These are phyloP conservation scores for Penicillium riverlandense DNA, from an alignment of 495 filamentous ascomycete genomes.

Conservation along the genomic window DNA sequence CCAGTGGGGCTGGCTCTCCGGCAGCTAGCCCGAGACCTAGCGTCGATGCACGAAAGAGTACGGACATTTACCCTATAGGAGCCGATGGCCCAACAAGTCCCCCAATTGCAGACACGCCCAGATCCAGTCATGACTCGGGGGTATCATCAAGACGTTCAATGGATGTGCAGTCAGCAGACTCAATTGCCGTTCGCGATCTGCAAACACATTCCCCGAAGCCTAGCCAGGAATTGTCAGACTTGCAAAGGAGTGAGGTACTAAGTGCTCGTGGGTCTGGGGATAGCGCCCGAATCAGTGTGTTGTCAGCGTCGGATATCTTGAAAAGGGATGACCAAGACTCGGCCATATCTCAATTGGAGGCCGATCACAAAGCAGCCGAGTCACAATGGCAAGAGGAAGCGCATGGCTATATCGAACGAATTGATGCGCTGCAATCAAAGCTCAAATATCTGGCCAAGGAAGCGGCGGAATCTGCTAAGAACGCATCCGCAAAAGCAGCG, in stretches of 20 bases:
- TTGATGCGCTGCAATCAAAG: slow-evolving; percentile 88
- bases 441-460: slow-evolving; percentile 79
- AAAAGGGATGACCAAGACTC: slow-evolving; percentile 18
- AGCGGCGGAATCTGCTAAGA: slow-evolving; percentile 62
- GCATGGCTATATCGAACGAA: slow-evolving; percentile 76
- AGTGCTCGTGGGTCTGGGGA: slow-evolving; percentile 7
- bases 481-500: slow-evolving; percentile 51
- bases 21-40: slow-evolving; percentile 28
- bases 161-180: slow-evolving; percentile 15
- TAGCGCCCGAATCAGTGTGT: slow-evolving; percentile 8
- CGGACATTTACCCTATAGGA: slow-evolving; percentile 25
- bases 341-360: slow-evolving; percentile 41
- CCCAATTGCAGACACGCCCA: slow-evolving; percentile 9
- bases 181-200: slow-evolving; percentile 5
- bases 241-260: slow-evolving; percentile 1
- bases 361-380: slow-evolving; percentile 53
- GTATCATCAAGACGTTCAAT: slow-evolving; percentile 24
- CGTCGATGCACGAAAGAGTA: slow-evolving; percentile 29
- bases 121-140: slow-evolving; percentile 27
- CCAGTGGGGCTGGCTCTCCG: slow-evolving; percentile 24
- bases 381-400: slow-evolving; percentile 70
- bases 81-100: slow-evolving; percentile 9
- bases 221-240: slow-evolving; percentile 3
- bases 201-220: slow-evolving; percentile 1
- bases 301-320: slow-evolving; percentile 8